phyloP scores from a whole-genome alignment of 306 rosid species.

The Cercis canadensis region DNA sequence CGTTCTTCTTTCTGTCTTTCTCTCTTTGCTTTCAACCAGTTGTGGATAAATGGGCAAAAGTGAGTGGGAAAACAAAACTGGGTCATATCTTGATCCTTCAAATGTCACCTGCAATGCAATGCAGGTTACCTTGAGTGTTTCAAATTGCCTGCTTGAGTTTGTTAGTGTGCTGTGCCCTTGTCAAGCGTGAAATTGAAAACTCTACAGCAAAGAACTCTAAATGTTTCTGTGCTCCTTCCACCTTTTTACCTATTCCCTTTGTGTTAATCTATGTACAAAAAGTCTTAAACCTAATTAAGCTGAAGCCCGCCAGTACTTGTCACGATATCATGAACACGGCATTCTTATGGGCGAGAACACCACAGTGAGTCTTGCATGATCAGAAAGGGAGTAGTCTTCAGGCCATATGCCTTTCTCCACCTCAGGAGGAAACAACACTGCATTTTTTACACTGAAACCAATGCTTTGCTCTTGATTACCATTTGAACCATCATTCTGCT shows the following conservation, averaged over 20 bases:
- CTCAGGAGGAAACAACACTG: constrained; percentile 88
- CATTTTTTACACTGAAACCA: constrained; percentile 83
- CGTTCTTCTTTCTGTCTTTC: constrained; percentile 26
- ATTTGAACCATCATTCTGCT: constrained; percentile 39
- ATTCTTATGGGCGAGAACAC: constrained; percentile 84
- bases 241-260: constrained; percentile 34
- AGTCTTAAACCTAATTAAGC: constrained; percentile 23
- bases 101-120: no score
- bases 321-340: constrained; percentile 70
- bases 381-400: constrained; percentile 85
- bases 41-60: constrained; percentile 13
- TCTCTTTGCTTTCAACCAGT: constrained; percentile 27
- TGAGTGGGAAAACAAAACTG: constrained; percentile 27
- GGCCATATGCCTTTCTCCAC: constrained; percentile 97
- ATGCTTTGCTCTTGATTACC: constrained; percentile 61
- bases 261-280: constrained; percentile 38
- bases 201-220: constrained; percentile 32
- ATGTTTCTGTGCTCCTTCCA: constrained; percentile 16
- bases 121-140: no score
- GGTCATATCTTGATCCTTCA: constrained; percentile 16
- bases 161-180: constrained; percentile 6
- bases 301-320: constrained; percentile 36
- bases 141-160: constrained; percentile 16
- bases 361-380: constrained; percentile 91
- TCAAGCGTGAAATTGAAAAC: constrained; percentile 12